phyloP scores from a whole-genome alignment of 225 moss, liverwort and hornwort genomes.

The Lunularia cruciata region DNA sequence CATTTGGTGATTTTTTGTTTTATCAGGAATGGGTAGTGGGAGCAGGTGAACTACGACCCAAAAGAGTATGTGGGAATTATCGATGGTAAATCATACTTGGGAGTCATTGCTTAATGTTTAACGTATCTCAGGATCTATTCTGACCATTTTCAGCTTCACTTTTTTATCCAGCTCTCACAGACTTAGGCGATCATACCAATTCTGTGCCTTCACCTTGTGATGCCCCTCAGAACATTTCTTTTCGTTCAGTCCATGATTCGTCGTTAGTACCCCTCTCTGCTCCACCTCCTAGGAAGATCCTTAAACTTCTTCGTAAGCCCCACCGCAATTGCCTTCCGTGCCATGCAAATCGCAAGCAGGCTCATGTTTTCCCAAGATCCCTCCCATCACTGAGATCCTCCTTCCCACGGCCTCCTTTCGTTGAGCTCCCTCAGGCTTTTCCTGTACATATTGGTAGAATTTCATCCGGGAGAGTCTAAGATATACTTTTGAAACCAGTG shows the following conservation, averaged over 20 bases:
- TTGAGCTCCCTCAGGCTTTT: conserved; percentile 13
- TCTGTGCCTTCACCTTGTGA: conserved; percentile 18
- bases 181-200: conserved; percentile 33
- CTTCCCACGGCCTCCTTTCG: background rate
- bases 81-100: no score
- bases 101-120: no score
- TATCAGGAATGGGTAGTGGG: no score
- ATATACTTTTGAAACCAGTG: background rate
- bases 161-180: conserved; percentile 20
- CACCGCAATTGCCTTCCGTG: conserved; percentile 4
- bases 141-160: conserved; percentile 7
- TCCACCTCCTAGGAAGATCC: background rate
- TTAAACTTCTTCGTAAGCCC: no score
- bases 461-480: background rate
- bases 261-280: conserved; percentile 1
- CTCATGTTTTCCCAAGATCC: background rate
- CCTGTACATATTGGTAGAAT: background rate
- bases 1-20: no score
- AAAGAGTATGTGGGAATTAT: no score
- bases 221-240: background rate
- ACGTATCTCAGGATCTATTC: background rate
- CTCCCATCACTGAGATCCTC: background rate
- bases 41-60: no score
- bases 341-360: background rate
- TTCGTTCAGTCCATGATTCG: background rate